Base-by-base conservation (phyloP, 352 stramenopile genomes). In the Detonula confervacea region DNA sequence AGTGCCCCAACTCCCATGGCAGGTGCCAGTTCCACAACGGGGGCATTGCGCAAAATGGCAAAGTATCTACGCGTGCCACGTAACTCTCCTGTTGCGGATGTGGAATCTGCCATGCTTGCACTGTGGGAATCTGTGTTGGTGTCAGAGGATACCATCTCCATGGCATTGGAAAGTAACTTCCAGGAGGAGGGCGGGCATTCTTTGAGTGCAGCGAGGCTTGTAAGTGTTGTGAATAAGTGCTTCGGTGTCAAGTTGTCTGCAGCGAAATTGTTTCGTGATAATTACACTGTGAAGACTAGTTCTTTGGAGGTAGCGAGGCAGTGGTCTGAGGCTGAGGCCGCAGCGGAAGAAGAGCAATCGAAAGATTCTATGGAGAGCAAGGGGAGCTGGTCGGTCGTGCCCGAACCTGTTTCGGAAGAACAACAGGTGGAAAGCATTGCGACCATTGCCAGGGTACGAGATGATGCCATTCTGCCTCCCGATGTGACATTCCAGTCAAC, bases 101-200 rank as follows among this genome's bases (percentile, higher is more conserved):
- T 81, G 12, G 77, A 88, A 60, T 33, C 29, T 61, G 68, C 64
- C 27, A 84, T 88, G 61, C 64, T 81, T 24, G 49, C 73, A 25
- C 22, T 80, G 12, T 80, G 72, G 72, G 72, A 80, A 27, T 72
- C 75, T 61, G 42, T 86, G 52, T 33, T 88, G 9, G 46, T 74
- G 12, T 52, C 61, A 7, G 71, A 81, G 27, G 72, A 83, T 57
- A 44, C 71, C 11, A 74, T 67, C 27, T 54, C 56, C 16, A 16
- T 82, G 27, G 63, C 71, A 49, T 47, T 59, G 5, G 59, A 79
- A 47, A 80, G 72, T 52, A 68, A 54, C 24, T 89, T 89, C 54
- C 83, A 84, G 35, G 81, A 89, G 56, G 69, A 87, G 27, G 81
- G 81, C 35, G 81, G 81, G 24, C 81, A 89, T 55, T 82, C 68